Evolutionary conservation across 176 grass and related monocot genomes (phyloP).

Genomic region (Poa annua): DNA sequence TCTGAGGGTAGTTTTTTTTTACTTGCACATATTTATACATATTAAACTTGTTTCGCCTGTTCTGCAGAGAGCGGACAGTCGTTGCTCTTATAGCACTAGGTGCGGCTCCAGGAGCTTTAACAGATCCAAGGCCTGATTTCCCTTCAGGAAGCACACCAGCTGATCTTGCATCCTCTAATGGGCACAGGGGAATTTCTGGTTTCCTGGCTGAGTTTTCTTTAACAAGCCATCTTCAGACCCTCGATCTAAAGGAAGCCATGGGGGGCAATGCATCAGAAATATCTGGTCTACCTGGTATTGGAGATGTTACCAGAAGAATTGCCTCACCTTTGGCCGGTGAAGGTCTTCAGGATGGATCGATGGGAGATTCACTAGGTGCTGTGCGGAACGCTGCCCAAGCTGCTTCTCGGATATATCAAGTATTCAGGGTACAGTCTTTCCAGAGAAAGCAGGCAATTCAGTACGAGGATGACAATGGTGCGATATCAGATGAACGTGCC

Average conservation of each 20-base stretch:
- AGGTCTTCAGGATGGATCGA: conserved; percentile 52
- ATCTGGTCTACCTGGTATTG: conserved; percentile 56
- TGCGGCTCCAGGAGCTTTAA: conserved; percentile 84
- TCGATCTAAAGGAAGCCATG: conserved; percentile 77
- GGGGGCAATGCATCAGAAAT: conserved; percentile 50
- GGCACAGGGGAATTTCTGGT: conserved; percentile 91
- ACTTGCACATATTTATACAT: not conserved
- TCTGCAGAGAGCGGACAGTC: conserved; percentile 80
- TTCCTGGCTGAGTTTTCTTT: conserved; percentile 93
- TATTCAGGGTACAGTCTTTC: conserved; percentile 94
- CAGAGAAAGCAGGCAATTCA: conserved; percentile 90
- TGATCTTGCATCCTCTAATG: conserved; percentile 92
- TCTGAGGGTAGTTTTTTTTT: not conserved
- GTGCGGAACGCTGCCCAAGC: conserved; percentile 92
- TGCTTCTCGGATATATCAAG: conserved; percentile 77
- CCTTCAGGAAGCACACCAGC: conserved; percentile 84
- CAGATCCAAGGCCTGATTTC: conserved; percentile 84
- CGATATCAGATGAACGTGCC: conserved; percentile 69
- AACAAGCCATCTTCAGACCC: conserved; percentile 74
- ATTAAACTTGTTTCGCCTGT: conserved; percentile 43
- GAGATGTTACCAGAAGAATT: conserved; percentile 51
- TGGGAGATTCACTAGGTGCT: conserved; percentile 85
- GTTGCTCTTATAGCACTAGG: conserved; percentile 75
- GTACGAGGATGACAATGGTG: conserved; percentile 66
- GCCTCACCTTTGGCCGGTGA: conserved; percentile 39